Conservation (phyloP, 371 early-diverging fungal genomes). For the Mortierella sp. region DNA sequence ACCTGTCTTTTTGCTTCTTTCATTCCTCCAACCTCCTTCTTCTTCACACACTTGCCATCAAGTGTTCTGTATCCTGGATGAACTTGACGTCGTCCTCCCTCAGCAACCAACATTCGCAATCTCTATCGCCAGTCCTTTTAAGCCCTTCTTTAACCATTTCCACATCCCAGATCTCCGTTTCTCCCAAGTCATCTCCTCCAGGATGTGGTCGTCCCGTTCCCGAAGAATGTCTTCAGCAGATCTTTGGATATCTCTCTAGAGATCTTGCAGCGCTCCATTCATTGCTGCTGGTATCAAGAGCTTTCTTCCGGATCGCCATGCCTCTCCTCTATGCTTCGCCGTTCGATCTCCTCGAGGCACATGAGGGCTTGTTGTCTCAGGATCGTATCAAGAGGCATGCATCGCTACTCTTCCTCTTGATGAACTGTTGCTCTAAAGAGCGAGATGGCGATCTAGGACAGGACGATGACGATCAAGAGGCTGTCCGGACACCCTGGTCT, state of each 20-base stretch:
- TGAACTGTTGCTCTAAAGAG: constrained; percentile 26
- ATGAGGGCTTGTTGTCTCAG: constrained; percentile 11
- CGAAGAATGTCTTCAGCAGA: constrained; percentile 39
- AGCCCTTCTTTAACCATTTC: background rate
- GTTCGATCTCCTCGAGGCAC: constrained; percentile 34
- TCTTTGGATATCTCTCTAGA: constrained; percentile 27
- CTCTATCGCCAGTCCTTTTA: background rate
- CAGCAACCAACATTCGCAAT: background rate
- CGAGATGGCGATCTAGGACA: background rate
- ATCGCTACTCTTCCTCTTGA: constrained; percentile 26
- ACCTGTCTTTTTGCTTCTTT: background rate
- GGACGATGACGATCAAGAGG: background rate
- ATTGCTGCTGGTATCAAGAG: constrained; percentile 26
- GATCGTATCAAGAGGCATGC: constrained; percentile 40
- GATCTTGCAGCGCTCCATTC: constrained; percentile 29
- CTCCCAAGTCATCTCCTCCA: background rate
- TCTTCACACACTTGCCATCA: constrained; percentile 3
- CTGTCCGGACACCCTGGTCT: constrained; percentile 3
- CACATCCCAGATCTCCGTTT: background rate
- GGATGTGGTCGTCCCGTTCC: constrained; percentile 23
- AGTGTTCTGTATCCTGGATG: constrained; percentile 10
- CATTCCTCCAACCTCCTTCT: background rate
- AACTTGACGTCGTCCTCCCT: constrained; percentile 9
- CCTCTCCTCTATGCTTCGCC: constrained; percentile 39
- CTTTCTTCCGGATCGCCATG: constrained; percentile 41